Conservation (phyloP, 192 early-diverging fungal species). For the Rhizoclosmatium sp. region DNA sequence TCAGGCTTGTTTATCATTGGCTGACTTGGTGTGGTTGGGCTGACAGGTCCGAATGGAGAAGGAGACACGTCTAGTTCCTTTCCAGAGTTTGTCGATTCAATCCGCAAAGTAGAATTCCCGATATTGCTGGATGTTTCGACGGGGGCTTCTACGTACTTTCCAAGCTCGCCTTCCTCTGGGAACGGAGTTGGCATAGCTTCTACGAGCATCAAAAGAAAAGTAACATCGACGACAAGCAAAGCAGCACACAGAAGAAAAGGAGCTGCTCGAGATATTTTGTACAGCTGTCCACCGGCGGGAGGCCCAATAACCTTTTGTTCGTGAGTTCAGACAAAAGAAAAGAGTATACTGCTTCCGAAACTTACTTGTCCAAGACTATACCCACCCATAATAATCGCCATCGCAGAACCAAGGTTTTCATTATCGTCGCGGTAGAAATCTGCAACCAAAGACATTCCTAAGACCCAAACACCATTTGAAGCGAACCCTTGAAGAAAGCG, state of each 20-base stretch:
- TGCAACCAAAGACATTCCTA: slow-evolving; percentile 18
- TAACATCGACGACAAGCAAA: neutral
- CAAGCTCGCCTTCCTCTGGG: too few species aligned
- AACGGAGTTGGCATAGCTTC: too few species aligned
- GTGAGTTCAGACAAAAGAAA: neutral
- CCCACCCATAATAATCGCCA: slow-evolving; percentile 14
- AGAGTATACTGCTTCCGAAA: neutral
- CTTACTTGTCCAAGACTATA: neutral
- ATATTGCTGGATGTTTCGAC: too few species aligned
- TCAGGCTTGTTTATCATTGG: neutral
- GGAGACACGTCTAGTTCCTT: too few species aligned
- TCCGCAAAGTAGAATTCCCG: too few species aligned
- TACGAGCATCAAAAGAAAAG: neutral
- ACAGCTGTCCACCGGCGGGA: neutral
- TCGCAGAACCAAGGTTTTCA: slow-evolving; percentile 7
- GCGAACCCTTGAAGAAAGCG: slow-evolving; percentile 5
- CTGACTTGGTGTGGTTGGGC: too few species aligned
- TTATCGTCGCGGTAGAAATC: slow-evolving; percentile 4
- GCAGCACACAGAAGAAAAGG: slow-evolving; percentile 3
- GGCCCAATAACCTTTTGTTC: neutral
- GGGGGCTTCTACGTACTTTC: too few species aligned
- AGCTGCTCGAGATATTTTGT: neutral
- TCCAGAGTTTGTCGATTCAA: too few species aligned
- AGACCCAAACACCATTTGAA: slow-evolving; percentile 15
- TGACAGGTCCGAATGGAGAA: too few species aligned